phyloP scores from a whole-genome alignment of 1,284 basidiomycete species.

The Sphagnurus paluster region DNA sequence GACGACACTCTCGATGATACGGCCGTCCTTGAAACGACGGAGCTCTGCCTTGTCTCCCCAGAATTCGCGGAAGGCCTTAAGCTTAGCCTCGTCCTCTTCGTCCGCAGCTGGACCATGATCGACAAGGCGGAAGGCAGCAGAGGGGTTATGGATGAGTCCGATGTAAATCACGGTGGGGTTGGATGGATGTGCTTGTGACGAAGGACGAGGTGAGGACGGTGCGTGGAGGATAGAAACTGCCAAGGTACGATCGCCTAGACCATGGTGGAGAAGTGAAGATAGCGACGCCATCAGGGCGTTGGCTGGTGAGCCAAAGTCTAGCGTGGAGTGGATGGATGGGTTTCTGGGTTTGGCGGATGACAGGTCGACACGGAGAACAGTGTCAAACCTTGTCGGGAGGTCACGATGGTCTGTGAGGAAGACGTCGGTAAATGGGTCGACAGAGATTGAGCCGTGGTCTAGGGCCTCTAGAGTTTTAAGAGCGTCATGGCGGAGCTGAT shows the following conservation, averaged over 20 bases:
- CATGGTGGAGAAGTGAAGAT: constrained; percentile 57
- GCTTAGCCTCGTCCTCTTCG: constrained; percentile 50
- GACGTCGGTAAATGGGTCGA: constrained; percentile 73
- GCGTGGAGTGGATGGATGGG: constrained; percentile 42
- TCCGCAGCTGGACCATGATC: constrained; percentile 86
- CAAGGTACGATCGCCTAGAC: constrained; percentile 69
- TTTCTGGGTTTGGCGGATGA: constrained; percentile 48
- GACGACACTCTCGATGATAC: constrained; percentile 91
- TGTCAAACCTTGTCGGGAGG: constrained; percentile 63
- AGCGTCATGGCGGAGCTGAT: constrained; percentile 77
- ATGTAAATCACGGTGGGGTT: constrained; percentile 54
- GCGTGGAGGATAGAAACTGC: constrained; percentile 60
- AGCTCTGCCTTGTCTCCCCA: constrained; percentile 95
- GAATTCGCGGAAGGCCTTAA: constrained; percentile 74
- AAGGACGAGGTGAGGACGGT: constrained; percentile 42
- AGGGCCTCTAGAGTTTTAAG: constrained; percentile 66
- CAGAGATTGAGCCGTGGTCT: constrained; percentile 43
- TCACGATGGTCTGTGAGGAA: constrained; percentile 74
- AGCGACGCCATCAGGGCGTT: constrained; percentile 59
- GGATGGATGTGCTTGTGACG: constrained; percentile 53
- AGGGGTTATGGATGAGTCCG: constrained; percentile 74
- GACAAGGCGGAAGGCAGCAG: constrained; percentile 78
- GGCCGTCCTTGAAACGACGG: constrained; percentile 96
- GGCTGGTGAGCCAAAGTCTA: constrained; percentile 64
- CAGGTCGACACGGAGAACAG: constrained; percentile 63